Conservation (phyloP, 2,329 filamentous ascomycete genomes). For the Fusarium mundagurra region DNA sequence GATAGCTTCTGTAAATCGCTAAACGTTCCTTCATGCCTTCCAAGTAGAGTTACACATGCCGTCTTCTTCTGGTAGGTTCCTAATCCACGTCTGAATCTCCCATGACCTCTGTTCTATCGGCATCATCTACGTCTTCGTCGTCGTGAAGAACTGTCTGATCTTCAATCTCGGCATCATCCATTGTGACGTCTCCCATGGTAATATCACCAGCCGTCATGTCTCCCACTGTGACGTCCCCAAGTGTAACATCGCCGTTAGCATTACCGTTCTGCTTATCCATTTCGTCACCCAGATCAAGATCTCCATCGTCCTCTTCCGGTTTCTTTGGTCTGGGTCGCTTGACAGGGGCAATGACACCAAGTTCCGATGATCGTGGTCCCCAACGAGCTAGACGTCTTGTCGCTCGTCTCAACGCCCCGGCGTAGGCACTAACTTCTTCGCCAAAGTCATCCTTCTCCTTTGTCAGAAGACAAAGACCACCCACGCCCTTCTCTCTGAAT, state of each 20-base stretch:
- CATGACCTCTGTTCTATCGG: conserved; percentile 51
- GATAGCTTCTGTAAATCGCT: conserved; percentile 26
- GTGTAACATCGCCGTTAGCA: conserved; percentile 53
- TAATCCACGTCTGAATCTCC: conserved; percentile 50
- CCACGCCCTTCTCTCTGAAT: conserved; percentile 67
- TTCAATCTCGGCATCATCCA: conserved; percentile 66
- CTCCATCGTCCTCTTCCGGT: conserved; percentile 34
- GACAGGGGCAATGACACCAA: conserved; percentile 58
- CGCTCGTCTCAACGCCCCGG: conserved; percentile 71
- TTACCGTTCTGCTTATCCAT: conserved; percentile 37
- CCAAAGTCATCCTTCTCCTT: conserved; percentile 78
- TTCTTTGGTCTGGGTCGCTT: conserved; percentile 53
- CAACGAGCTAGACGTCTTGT: conserved; percentile 75
- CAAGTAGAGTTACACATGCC: conserved; percentile 15
- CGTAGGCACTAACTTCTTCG: conserved; percentile 75
- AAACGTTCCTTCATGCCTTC: conserved; percentile 19
- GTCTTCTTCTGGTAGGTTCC: neutral
- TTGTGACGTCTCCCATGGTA: conserved; percentile 52
- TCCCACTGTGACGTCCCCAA: conserved; percentile 49
- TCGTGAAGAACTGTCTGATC: conserved; percentile 52
- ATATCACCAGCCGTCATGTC: conserved; percentile 46
- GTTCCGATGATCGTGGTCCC: conserved; percentile 58
- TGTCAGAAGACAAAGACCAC: conserved; percentile 70
- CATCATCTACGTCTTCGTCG: conserved; percentile 59
- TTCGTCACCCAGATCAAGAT: conserved; percentile 43